A percentile compares a stretch with the other conserved stretches of the same genome.
Evolutionary conservation across 768 basidiomycete genomes (phyloP).

Genomic region (Lactarius vividus): DNA sequence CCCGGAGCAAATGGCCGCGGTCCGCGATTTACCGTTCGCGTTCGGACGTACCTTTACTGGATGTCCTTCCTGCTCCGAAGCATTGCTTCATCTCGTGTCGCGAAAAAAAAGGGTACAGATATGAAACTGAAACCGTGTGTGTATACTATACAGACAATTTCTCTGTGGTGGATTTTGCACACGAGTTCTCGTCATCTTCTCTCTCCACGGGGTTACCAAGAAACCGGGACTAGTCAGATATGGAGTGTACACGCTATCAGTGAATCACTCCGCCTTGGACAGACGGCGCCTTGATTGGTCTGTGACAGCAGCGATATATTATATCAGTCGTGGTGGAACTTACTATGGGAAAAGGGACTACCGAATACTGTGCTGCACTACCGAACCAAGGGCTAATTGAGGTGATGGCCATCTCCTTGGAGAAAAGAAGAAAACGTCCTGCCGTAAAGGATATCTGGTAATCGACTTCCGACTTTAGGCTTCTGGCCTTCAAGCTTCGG

Average conservation of each 20-base stretch:
- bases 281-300: not conserved
- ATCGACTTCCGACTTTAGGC: not conserved
- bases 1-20: conserved; percentile 6
- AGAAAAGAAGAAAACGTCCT: not conserved
- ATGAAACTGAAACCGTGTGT: too few relatives aligned
- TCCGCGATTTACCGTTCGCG: not conserved
- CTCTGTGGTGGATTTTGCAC: too few relatives aligned
- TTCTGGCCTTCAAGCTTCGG: not conserved
- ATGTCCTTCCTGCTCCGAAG: not conserved
- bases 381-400: not conserved
- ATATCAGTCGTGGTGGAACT: not conserved
- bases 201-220: not conserved
- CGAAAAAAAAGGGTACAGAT: too few relatives aligned
- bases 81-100: not conserved
- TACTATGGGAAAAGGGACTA: not conserved
- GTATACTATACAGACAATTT: too few relatives aligned
- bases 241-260: not conserved
- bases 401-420: not conserved
- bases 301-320: not conserved
- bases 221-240: not conserved
- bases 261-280: not conserved
- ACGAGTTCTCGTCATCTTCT: too few relatives aligned
- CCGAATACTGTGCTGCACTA: not conserved
- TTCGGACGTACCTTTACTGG: too few relatives aligned
- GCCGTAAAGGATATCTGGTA: not conserved